Evolutionary conservation across 495 filamentous ascomycete genomes (phyloP), one percentile per base, ranked within the genome.

Genomic region (Hypoxylon crocopeplum): DNA sequence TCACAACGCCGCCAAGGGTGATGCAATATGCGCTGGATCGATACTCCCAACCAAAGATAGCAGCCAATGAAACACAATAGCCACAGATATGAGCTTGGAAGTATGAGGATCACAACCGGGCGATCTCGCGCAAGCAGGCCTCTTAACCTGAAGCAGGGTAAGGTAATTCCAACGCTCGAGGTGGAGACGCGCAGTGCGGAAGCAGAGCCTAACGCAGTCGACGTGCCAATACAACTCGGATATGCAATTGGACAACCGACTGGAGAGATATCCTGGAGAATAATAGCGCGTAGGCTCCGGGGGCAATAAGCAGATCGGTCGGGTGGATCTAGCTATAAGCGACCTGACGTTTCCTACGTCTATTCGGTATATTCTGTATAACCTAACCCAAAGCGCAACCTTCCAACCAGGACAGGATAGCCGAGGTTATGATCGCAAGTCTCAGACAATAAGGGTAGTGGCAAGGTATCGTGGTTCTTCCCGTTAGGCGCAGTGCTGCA

Each of bases 51-150:
- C 33, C 19, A 40, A n/a, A 22, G 8, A 27, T 27, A 38, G n/a
- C 33, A 29, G 24, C 60, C 60, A 64, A 64, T 64, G 17, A 59
- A 32, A 55, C 12, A 36, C 19, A 29, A 29, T 6, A 48, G 25
- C 25, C 38, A 25, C 13, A 22, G 19, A 12, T 29, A 33, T 7
- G 25, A 21, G 20, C 42, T 10, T 27, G 33, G 8, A 24, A 16
- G 42, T 46, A 27, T 22, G 54, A 64, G 17, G 30, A 46, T 50
- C 37, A 33, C 42, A 24, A 41, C 33, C 20, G 20, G 21, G 29
- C 21, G 44, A 49, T 49, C 17, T 49, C 54, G 39, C 38, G 27
- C 55, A 50, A 38, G 33, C 24, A 46, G 27, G 36, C 15, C 39
- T 42, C 33, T 7, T 16, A 44, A 30, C 38, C 22, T 32, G 37